Conservation (phyloP, 768 basidiomycete species). For the Gloeopeniophorella convolvens region DNA sequence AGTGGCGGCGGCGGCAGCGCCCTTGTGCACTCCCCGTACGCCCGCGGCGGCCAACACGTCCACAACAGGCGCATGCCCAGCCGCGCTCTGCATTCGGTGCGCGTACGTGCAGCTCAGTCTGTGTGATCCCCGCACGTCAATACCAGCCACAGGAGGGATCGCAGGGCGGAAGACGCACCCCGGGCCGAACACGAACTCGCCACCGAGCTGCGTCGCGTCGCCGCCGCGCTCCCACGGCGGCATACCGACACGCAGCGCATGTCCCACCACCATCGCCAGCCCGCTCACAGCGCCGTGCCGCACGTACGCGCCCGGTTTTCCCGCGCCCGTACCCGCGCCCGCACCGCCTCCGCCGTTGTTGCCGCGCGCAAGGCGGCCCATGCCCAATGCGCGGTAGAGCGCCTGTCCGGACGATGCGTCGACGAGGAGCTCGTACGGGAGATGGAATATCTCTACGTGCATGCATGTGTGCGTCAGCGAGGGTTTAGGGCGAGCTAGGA, state of each 20-base stretch:
- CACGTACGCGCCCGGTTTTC: slow-evolving; percentile 52
- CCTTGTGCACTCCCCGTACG: slow-evolving; percentile 20
- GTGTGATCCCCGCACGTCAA: not conserved
- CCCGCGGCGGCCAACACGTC: slow-evolving; percentile 64
- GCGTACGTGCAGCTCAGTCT: slow-evolving; percentile 67
- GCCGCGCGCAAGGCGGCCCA: slow-evolving; percentile 47
- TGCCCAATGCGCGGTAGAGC: slow-evolving; percentile 71
- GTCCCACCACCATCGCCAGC: slow-evolving; percentile 65
- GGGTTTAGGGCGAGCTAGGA: not conserved
- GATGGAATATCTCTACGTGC: slow-evolving; percentile 54
- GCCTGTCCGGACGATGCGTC: slow-evolving; percentile 54
- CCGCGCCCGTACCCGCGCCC: not conserved
- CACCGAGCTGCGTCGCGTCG: slow-evolving; percentile 73
- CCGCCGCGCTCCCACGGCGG: slow-evolving; percentile 79
- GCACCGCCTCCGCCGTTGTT: slow-evolving; percentile 30
- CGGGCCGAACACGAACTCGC: slow-evolving; percentile 76
- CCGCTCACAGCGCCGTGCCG: slow-evolving; percentile 60
- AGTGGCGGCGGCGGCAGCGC: not conserved
- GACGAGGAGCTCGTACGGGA: slow-evolving; percentile 70
- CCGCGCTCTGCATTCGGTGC: slow-evolving; percentile 77
- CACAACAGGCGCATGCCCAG: slow-evolving; percentile 67
- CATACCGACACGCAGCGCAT: slow-evolving; percentile 69
- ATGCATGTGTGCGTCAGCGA: slow-evolving; percentile 1
- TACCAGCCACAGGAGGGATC: not conserved
- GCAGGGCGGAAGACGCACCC: slow-evolving; percentile 34